Evolutionary conservation across 2,329 filamentous ascomycete genomes (phyloP), one percentile per base, ranked within the genome.

Genomic region (Didymella segeticola): DNA sequence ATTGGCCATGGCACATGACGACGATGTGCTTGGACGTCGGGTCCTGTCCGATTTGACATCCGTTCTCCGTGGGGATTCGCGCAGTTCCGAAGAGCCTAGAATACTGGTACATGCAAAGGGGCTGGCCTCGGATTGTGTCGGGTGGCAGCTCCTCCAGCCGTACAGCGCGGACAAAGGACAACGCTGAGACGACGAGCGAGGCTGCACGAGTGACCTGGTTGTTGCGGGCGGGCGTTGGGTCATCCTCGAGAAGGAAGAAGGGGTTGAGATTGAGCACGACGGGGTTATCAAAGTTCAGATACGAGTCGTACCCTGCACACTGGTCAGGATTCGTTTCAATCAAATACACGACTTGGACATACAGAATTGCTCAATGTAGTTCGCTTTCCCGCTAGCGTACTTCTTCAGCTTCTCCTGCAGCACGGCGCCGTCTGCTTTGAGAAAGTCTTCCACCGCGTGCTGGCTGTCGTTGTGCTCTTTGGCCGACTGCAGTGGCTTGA

Each of bases 291-390:
- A 89, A 99, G 78, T 98, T 98, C 59, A 99, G 82, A 71, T 98
- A 99, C 25, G 95, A 98, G 74, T 99, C 95, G 73, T 98, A 98
- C 95, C 93, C 93, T 96, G 47, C 25, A 33, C 9, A 25, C 1
- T 5, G 38, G 19, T 57, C 19, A 53, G 50, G 17, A 5, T 11
- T 5, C 22, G 19, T 12, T 5, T 11, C 8, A 3, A 14, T 10
- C 26, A 11, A 33, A 12, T 19, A 25, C 7, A 27, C 10, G 10
- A 30, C n/a, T 23, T 19, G 5, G 12, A 83, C 90, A 72, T 84
- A 96, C 93, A 99, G 67, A 99, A 99, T 69, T 99, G 95, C 73
- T 98, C 95, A 66, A 99, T 98, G 72, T 97, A 99, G 76, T 93
- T 98, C 30, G 91, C 91, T 77, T 93, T 93, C 37, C 89, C 91